Evolutionary conservation across 1,139 yeast genomes (phyloP), one percentile per base, ranked within the genome.

Genomic region (Meyerozyma guilliermondii): DNA sequence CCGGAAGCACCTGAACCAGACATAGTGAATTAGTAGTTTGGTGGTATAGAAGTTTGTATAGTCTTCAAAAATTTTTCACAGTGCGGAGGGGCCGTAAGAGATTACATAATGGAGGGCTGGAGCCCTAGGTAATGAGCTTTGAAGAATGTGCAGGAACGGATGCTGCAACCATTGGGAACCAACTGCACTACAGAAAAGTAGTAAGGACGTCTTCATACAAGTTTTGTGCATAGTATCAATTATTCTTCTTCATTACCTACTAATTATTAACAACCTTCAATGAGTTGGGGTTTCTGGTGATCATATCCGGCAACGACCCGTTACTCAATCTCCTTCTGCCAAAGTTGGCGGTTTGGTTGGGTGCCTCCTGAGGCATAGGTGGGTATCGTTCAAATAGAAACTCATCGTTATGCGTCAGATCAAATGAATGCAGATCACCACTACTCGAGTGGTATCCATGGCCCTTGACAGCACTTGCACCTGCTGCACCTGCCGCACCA

Each of bases 1-100:
- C 98, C 98, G 78, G 96, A 88, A 81, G 96, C 94, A 82, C 95
- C 95, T 73, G 84, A 80, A 70, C 85, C 84, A 70, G 88, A 82
- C 88, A 83, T 83, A 69, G 53, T 66, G 56, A 49, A 54, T 49
- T 53, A 49, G 49, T 49, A 41, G 45, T 50, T 31, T 18, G 43
- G 43, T 40, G 29, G 36, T 41, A 39, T 29, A 29, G 39, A 45
- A 45, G 39, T 41, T 46, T 43, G 39, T 35, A 39, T 18, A n/a
- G 43, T 46, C 34, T 46, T 27, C 45, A 49, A 48, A 49, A 50
- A 50, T 35, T 49, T 50, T 50, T 49, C 47, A 37, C 43, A 29
- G 30, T 11, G 40, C 34, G 26, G 22, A 16, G 20, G 27, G 24
- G 33, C 43, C 47, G 46, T 41, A 36, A 42, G 33, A 42, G 46